Evolutionary conservation across 1,284 basidiomycete species (phyloP), one percentile per base, ranked within the genome.

Genomic region (Ustilago crameri): DNA sequence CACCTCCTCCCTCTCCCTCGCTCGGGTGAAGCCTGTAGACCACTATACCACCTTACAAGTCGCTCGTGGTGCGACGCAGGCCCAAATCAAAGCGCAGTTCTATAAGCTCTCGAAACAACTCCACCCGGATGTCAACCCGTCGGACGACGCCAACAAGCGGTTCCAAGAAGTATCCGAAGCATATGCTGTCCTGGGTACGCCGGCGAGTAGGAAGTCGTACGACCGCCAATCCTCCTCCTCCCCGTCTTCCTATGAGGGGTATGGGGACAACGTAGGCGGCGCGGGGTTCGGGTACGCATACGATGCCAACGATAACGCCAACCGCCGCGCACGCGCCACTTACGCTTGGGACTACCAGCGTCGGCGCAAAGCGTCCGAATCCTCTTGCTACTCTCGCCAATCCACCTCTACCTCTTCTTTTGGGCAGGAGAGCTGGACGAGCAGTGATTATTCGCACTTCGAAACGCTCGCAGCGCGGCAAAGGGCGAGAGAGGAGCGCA

Each of bases 31-130:
- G 12, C 26, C 44, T 10, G 26, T 59, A 14, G 53, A 73, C 38
- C 54, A 56, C 37, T 82, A 82, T 49, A 14, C 23, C 2, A 76
- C 74, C 9, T 72, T 82, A 0, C 52, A 65, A 7, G 56, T 82
- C 0, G 24, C 52, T 2, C 64, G 68, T 17, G 22, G 32, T 8
- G 81, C 80, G 9, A 67, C 71, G 15, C 76, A 76, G 53, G 73
- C 74, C 2, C 79, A 83, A 48, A 82, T 83, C 74, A 83, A 83
- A 57, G 51, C 69, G 52, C 79, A 82, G 45, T 83, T 83, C 59
- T 83, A 83, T 70, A 72, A 79, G 55, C 76, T 82, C 2, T 81
- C 79, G 9, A 83, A 83, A 41, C 53, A 80, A 51, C 73, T 75
- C 10, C 81, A 83, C 35, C 81, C 81, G 17, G 81, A 83, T 54